phyloP scores from a whole-genome alignment of 306 rosid species.

The Notholithocarpus densiflorus region DNA sequence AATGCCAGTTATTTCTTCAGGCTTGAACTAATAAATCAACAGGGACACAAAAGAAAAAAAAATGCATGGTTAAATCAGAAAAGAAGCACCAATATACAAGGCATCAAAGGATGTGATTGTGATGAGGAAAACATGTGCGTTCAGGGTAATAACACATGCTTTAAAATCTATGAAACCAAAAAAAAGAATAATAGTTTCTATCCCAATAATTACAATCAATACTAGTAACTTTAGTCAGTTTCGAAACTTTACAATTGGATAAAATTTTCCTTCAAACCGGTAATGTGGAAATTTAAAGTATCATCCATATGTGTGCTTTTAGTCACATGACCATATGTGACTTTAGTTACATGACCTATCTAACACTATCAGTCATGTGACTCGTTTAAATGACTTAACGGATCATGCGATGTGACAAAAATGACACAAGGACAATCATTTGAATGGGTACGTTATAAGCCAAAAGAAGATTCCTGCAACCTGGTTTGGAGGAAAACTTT shows the following conservation, averaged over 20 bases:
- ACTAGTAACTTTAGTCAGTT: background rate
- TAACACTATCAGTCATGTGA: too few species aligned
- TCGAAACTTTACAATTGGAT: background rate
- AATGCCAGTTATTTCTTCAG: constrained; percentile 62
- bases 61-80: constrained; percentile 7
- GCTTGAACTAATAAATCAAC: constrained; percentile 51
- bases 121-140: background rate
- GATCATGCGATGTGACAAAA: too few species aligned
- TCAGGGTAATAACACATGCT: background rate
- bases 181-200: background rate
- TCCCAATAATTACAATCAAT: background rate
- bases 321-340: too few species aligned
- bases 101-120: background rate
- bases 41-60: constrained; percentile 3
- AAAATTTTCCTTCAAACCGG: too few species aligned
- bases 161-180: background rate
- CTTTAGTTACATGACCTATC: too few species aligned
- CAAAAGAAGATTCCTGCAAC: too few species aligned
- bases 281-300: too few species aligned
- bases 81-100: background rate
- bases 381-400: too few species aligned
- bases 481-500: too few species aligned
- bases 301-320: too few species aligned
- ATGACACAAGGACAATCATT: too few species aligned
- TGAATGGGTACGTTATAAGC: too few species aligned